Evolutionary conservation across 495 filamentous ascomycete species (phyloP), one percentile per base, ranked within the genome.

Genomic region (Podospora pseudopauciseta): DNA sequence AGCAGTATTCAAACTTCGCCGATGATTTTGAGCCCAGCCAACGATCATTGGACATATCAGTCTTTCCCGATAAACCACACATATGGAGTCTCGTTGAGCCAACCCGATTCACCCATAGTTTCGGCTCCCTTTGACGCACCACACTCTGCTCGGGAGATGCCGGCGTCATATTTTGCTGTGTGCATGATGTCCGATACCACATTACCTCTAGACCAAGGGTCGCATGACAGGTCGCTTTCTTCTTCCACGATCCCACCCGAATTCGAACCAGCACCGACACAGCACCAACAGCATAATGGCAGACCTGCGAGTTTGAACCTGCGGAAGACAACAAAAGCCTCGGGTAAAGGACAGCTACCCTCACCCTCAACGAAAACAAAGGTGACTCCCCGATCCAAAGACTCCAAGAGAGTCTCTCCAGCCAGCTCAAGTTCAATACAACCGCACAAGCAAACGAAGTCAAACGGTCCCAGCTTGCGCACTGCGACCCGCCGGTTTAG

Each of bases 401-500:
- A 13, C 15, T 13, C 7, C 39, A 49, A 49, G 39, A 49, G 0
- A 13, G 9, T 2, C 5, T 49, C 39, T 49, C 9, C 39, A 11
- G 15, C 9, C 39, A 49, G 5, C 13, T 49, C 39, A 5, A 49
- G 39, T 49, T 9, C 39, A 49, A 13, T 49, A 16, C 39, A 49
- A 13, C 39, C 39, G 15, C 39, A 49, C 9, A 11, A 13, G 15
- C 39, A 18, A 49, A 6, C 39, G 15, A 49, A 13, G 2, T 3
- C 9, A 49, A 49, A 13, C 39, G 39, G 39, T 3, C 39, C 39
- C 15, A 13, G 39, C 39, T 58, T 71, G 58, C 69, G 69, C 18
- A 71, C 69, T 11, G 69, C 69, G 4, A 44, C 69, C 44, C 69
- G 69, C n/a, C 66, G 67, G 15, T 20, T 54, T 34, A 67, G 65